Conservation (phyloP, 805 yeast species). For the Kuraishia floccosa region DNA sequence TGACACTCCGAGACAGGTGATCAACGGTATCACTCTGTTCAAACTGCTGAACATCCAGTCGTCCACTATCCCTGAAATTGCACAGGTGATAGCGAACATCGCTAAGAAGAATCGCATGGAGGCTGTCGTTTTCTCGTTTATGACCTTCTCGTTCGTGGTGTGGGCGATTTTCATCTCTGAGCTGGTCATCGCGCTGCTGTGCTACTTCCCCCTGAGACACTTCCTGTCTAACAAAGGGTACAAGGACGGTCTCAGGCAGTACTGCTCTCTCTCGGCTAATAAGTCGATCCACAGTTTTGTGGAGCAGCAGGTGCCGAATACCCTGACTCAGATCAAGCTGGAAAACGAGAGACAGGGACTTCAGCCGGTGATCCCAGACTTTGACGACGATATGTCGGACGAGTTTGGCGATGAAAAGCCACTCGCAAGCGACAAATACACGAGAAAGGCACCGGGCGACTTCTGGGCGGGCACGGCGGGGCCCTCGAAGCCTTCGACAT, state of each 20-base stretch:
- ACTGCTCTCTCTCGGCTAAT: constrained; percentile 50
- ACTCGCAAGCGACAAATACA: neutral
- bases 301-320: constrained; percentile 20
- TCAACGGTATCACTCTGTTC: constrained; percentile 64
- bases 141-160: constrained; percentile 63
- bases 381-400: constrained; percentile 4
- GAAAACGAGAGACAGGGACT: constrained; percentile 11
- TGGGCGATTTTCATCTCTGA: constrained; percentile 60
- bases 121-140: constrained; percentile 63
- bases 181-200: constrained; percentile 41
- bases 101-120: constrained; percentile 53
- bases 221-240: constrained; percentile 24
- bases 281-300: constrained; percentile 43
- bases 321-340: constrained; percentile 11
- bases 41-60: constrained; percentile 34
- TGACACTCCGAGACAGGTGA: constrained; percentile 80
- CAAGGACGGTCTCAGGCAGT: constrained; percentile 39
- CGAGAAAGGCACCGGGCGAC: too few species aligned
- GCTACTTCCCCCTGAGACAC: constrained; percentile 37
- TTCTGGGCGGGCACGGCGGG: too few species aligned
- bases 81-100: constrained; percentile 37
- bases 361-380: constrained; percentile 16
- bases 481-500: too few species aligned
- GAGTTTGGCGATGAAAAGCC: neutral
- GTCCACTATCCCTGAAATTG: constrained; percentile 23